phyloP scores from a whole-genome alignment of 495 filamentous ascomycete genomes.

The Xylaria bambusicola region DNA sequence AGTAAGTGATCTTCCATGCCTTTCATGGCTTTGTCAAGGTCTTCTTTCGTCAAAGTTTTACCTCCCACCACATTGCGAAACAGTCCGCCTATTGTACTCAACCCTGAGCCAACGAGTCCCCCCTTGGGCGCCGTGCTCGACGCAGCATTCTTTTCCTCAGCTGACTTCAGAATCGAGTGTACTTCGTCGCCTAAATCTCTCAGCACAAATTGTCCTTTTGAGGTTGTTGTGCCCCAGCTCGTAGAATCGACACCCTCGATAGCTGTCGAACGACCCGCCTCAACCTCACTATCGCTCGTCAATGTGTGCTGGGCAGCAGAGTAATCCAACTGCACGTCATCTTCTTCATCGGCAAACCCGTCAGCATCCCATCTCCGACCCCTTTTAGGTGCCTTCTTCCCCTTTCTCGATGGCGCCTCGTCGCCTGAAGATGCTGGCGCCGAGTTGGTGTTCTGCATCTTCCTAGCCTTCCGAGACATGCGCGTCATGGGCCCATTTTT shows the following conservation, averaged over 20 bases:
- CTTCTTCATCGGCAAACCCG: conserved; percentile 84
- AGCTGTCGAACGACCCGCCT: conserved; percentile 46
- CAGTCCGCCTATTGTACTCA: conserved; percentile 79
- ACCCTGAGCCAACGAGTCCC: conserved; percentile 73
- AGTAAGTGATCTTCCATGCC: conserved; percentile 95
- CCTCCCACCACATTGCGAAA: conserved; percentile 95
- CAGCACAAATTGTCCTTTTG: conserved; percentile 88
- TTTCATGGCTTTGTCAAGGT: conserved; percentile 87
- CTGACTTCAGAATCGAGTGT: conserved; percentile 79
- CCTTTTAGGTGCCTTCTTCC: conserved; percentile 71
- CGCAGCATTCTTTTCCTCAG: conserved; percentile 60
- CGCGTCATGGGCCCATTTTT: conserved; percentile 71
- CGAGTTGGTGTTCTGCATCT: conserved; percentile 63
- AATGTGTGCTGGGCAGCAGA: conserved; percentile 57
- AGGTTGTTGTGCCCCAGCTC: conserved; percentile 79
- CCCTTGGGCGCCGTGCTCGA: conserved; percentile 44
- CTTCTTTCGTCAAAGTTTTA: conserved; percentile 82
- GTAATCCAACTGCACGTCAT: conserved; percentile 81
- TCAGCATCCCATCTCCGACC: conserved; percentile 89
- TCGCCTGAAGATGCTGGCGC: conserved; percentile 82
- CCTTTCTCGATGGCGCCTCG: conserved; percentile 61
- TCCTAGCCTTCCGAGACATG: conserved; percentile 79
- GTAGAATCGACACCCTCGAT: conserved; percentile 75
- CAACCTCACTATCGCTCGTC: conserved; percentile 57
- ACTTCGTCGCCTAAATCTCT: conserved; percentile 93